Percentiles rank a stretch among this genome's conserved stretches.
phyloP scores from a whole-genome alignment of 306 rosid genomes.

The Neltuma alba region DNA sequence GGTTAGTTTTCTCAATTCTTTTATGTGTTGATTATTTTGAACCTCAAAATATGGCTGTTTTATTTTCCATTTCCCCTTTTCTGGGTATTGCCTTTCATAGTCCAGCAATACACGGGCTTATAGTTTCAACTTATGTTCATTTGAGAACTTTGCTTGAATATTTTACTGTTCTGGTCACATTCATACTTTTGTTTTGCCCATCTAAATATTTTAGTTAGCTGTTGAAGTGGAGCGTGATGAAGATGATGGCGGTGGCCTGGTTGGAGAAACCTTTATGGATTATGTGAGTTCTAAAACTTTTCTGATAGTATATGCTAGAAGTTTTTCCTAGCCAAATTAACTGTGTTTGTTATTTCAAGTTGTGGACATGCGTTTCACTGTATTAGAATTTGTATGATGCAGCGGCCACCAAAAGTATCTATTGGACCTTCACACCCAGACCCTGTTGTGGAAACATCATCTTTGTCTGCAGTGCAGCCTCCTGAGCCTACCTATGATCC shows the following conservation, averaged over 20 bases:
- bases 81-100: neutral
- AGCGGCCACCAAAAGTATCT: slow-evolving; percentile 95
- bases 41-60: neutral
- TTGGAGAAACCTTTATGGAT: slow-evolving; percentile 95
- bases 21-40: neutral
- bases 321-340: slow-evolving; percentile 15
- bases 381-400: slow-evolving; percentile 45
- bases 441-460: slow-evolving; percentile 96
- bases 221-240: slow-evolving; percentile 98
- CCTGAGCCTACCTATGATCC: slow-evolving; percentile 96
- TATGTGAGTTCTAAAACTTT: slow-evolving; percentile 69
- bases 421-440: slow-evolving; percentile 96
- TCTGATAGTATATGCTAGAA: slow-evolving; percentile 19
- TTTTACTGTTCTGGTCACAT: slow-evolving; percentile 20
- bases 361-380: slow-evolving; percentile 30
- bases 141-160: slow-evolving; percentile 20
- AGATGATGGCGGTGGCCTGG: slow-evolving; percentile 95
- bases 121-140: neutral
- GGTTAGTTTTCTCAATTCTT: neutral
- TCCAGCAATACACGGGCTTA: neutral
- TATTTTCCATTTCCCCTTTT: neutral
- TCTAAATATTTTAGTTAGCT: slow-evolving; percentile 67
- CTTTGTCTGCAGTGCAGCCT: slow-evolving; percentile 98
- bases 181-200: slow-evolving; percentile 26
- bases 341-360: slow-evolving; percentile 36